Conservation (phyloP, 2,329 filamentous ascomycete species). For the Verticillium klebahnii region DNA sequence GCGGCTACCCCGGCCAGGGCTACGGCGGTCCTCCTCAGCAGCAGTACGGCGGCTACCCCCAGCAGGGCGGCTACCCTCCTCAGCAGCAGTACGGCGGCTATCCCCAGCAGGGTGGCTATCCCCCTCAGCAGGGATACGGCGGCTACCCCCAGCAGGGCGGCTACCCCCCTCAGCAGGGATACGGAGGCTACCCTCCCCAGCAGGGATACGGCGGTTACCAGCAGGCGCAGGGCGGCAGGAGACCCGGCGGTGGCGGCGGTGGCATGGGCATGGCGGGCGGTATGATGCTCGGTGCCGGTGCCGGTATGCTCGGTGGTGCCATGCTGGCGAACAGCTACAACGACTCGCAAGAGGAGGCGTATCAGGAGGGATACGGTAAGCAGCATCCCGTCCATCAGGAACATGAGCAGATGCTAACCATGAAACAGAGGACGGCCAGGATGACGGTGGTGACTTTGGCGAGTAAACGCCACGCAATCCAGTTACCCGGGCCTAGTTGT, state of each 20-base stretch:
- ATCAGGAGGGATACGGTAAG: conserved; percentile 33
- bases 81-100: conserved; percentile 19
- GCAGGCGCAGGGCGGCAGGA: conserved; percentile 38
- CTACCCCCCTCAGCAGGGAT: conserved; percentile 8
- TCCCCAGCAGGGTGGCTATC: conserved; percentile 20
- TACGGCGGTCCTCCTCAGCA: not conserved
- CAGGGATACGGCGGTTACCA: conserved; percentile 25
- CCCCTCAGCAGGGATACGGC: conserved; percentile 13
- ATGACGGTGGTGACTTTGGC: conserved; percentile 29
- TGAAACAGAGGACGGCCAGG: conserved; percentile 22
- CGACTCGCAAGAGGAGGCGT: conserved; percentile 55
- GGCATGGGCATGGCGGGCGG: conserved; percentile 62
- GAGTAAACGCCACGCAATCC: not conserved
- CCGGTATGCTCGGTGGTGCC: conserved; percentile 74
- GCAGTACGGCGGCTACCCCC: conserved; percentile 24
- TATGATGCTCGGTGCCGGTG: conserved; percentile 73
- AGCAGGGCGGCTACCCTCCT: conserved; percentile 16
- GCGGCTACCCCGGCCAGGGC: not conserved
- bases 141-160: conserved; percentile 20
- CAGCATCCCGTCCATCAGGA: not conserved
- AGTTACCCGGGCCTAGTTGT: conserved; percentile 16
- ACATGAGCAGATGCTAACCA: not conserved
- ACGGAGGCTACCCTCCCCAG: conserved; percentile 19
- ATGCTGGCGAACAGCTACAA: conserved; percentile 65
- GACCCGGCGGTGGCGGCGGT: conserved; percentile 26